Conservation (phyloP, 179 eudicot species). For the Carnegiea gigantea region DNA sequence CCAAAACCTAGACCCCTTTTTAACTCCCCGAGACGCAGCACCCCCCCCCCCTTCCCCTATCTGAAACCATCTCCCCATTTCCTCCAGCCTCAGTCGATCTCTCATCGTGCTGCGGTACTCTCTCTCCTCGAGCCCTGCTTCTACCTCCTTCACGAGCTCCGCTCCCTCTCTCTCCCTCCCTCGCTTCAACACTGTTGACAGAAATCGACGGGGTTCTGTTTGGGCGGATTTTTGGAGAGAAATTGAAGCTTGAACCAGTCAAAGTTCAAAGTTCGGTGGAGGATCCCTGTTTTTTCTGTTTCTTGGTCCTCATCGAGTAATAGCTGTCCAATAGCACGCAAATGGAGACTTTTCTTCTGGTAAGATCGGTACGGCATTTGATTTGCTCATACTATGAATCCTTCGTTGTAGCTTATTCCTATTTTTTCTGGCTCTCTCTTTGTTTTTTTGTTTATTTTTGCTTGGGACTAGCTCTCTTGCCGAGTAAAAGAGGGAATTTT, state of each 20-base stretch:
- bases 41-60: neutral
- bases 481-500: neutral
- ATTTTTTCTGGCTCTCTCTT: too few relatives aligned
- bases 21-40: neutral
- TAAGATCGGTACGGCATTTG: neutral
- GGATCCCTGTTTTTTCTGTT: constrained; percentile 8
- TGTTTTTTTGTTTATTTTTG: neutral
- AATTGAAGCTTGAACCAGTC: constrained; percentile 2
- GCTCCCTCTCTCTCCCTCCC: neutral
- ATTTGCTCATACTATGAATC: neutral
- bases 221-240: neutral
- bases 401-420: too few relatives aligned
- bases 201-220: neutral
- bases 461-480: neutral
- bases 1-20: constrained; percentile 19
- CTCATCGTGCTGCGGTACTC: neutral
- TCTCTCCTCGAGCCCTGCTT: constrained; percentile 6
- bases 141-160: too few relatives aligned
- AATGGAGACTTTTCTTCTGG: neutral
- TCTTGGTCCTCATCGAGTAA: neutral
- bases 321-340: neutral
- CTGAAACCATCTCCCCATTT: neutral
- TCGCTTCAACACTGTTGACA: neutral
- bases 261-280: constrained; percentile 9
- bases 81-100: neutral